Evolutionary conservation across 257 asterid genomes (phyloP), one percentile per base, ranked within the genome.

Genomic region (Mentha longifolia): DNA sequence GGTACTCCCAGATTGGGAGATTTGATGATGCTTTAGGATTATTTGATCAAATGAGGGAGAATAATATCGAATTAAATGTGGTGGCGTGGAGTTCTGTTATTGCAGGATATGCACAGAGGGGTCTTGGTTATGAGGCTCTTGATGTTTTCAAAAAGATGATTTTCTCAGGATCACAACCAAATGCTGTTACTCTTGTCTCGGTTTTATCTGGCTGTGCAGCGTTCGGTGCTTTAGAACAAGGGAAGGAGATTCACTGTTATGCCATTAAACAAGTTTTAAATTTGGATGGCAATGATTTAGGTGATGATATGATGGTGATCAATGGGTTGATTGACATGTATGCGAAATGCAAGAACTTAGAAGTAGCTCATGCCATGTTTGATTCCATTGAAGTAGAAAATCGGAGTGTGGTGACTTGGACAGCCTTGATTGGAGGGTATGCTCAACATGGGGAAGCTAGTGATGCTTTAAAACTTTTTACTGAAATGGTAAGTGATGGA

Each of bases 1-100:
- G 97, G 25, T 93, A 87, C 76, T 87, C 97, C 11, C 98, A 93
- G 71, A 76, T 84, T 46, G 97, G 97, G 72, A 82, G 72, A 63
- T 88, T 87, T 67, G 86, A 78, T 42, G 87, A 82, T 70, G 97
- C 92, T 33, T 71, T 87, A 62, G 81, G 83, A 45, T 76, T 90
- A 68, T 83, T 93, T 57, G 82, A 81, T 87, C 78, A 83, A 67
- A 93, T 93, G 98, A 81, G 87, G 57, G 83, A 74, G 68, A 79
- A 78, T 65, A 45, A 74, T 25, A 84, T 88, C 68, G 87, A 81
- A 55, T 66, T 88, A 80, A 86, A 93, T 71, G 98, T 93, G 51
- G 93, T 90, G 60, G 85, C 96, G 0, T 93, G 97, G 98, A 93
- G 95, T 81, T 92, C 98, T 68, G 92, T 93, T 57, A 93, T 93